Conservation (phyloP, 139 green algal genomes). For the Coelastrella sp. region DNA sequence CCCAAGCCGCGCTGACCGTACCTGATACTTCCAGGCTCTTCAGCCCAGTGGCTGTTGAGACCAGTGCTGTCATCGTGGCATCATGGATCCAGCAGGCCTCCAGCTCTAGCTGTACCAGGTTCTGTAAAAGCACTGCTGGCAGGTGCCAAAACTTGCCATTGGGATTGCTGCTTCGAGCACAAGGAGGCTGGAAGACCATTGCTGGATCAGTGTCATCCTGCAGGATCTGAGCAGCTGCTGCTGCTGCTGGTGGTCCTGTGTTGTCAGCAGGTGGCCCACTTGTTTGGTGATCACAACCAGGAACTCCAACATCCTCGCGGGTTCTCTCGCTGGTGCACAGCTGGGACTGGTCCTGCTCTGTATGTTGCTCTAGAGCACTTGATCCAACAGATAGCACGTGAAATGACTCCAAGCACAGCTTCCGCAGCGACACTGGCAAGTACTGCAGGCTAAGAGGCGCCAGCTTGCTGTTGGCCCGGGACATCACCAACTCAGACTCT, state of each 20-base stretch:
- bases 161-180: background rate
- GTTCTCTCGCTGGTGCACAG: background rate
- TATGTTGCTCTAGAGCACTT: background rate
- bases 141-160: background rate
- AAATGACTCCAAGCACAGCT: slow-evolving; percentile 9
- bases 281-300: background rate
- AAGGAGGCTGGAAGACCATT: background rate
- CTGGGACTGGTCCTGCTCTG: background rate
- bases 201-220: background rate
- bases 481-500: background rate
- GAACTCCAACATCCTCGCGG: background rate
- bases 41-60: background rate
- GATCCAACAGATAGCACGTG: background rate
- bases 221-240: background rate
- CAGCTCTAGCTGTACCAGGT: background rate
- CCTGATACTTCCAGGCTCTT: background rate
- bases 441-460: background rate
- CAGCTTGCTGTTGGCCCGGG: background rate
- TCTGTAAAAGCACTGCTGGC: background rate
- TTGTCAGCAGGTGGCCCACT: background rate
- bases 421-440: background rate
- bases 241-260: background rate
- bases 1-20: background rate
- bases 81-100: background rate
- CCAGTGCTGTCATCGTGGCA: background rate